These are phyloP conservation scores for Eleusine coracana DNA, from an alignment of 176 grass and related monocot species.

Conservation along the genomic window DNA sequence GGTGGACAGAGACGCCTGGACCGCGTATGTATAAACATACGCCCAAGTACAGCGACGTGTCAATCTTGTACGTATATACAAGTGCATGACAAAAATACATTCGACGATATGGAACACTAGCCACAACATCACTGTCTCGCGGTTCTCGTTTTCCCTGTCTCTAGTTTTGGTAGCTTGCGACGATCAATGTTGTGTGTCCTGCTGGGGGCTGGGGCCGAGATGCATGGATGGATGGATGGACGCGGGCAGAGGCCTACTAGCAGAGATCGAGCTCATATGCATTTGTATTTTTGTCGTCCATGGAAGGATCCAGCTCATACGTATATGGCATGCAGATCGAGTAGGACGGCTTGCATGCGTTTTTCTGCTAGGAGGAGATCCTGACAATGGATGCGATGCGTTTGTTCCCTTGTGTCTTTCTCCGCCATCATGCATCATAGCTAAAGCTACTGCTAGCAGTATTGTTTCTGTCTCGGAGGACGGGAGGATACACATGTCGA, in stretches of 20 bases:
- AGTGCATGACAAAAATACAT: not conserved
- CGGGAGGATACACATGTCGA: not conserved
- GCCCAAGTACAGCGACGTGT: not conserved
- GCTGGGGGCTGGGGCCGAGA: not conserved
- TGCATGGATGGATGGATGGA: not conserved
- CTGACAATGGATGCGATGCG: not conserved
- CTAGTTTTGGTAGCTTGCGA: not conserved
- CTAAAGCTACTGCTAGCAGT: not conserved
- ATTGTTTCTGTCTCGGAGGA: not conserved
- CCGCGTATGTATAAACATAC: constrained; percentile 18
- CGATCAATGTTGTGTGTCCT: not conserved
- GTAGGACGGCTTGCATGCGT: not conserved
- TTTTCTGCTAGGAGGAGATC: not conserved
- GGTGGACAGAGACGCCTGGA: not conserved
- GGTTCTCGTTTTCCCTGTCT: too few species aligned
- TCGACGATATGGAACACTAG: not conserved
- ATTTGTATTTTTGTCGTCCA: constrained; percentile 11
- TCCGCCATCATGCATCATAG: not conserved
- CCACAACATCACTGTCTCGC: not conserved
- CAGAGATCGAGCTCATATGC: not conserved
- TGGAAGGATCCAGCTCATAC: constrained; percentile 34
- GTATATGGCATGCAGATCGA: constrained; percentile 18
- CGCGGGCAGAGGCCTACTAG: not conserved
- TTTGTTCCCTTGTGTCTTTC: not conserved
- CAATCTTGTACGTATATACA: not conserved